Conservation (phyloP, 345 rosid species). For the Bruguiera gymnorhiza region DNA sequence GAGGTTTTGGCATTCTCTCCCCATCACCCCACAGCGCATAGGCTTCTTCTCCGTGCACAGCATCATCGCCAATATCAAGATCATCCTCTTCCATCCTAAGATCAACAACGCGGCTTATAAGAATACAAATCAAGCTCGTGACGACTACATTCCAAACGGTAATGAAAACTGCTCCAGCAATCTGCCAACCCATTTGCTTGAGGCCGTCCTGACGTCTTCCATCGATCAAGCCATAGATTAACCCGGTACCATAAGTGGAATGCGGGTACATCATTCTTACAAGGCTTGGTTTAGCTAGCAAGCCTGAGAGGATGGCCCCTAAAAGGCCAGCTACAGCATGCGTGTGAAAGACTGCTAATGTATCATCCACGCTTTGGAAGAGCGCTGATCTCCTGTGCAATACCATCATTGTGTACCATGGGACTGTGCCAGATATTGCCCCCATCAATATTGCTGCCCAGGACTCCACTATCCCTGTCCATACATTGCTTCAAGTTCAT, state of each 20-base stretch:
- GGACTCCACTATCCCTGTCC: constrained; percentile 49
- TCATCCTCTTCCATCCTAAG: constrained; percentile 57
- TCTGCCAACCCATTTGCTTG: constrained; percentile 36
- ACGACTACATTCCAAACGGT: constrained; percentile 38
- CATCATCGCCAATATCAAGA: constrained; percentile 62
- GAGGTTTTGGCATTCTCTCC: constrained; percentile 25
- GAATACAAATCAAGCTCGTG: constrained; percentile 51
- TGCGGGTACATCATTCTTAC: constrained; percentile 23
- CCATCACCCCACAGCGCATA: constrained; percentile 54
- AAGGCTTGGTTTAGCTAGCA: constrained; percentile 44
- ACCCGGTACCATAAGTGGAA: constrained; percentile 28
- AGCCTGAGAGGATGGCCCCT: constrained; percentile 50
- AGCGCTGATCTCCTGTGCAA: constrained; percentile 44
- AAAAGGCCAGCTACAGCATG: constrained; percentile 59
- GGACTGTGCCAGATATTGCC: constrained; percentile 36
- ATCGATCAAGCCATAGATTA: constrained; percentile 30
- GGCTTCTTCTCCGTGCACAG: constrained; percentile 64
- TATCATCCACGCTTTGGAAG: constrained; percentile 63
- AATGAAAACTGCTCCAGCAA: constrained; percentile 42
- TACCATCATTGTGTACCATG: constrained; percentile 72
- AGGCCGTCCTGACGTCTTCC: constrained; percentile 22
- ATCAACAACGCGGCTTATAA: constrained; percentile 40
- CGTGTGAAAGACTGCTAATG: constrained; percentile 58
- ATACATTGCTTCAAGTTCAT: not conserved
- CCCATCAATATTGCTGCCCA: constrained; percentile 65